Evolutionary conservation across 192 early-diverging fungal genomes (phyloP).

Genomic region (Coemansia sp.): DNA sequence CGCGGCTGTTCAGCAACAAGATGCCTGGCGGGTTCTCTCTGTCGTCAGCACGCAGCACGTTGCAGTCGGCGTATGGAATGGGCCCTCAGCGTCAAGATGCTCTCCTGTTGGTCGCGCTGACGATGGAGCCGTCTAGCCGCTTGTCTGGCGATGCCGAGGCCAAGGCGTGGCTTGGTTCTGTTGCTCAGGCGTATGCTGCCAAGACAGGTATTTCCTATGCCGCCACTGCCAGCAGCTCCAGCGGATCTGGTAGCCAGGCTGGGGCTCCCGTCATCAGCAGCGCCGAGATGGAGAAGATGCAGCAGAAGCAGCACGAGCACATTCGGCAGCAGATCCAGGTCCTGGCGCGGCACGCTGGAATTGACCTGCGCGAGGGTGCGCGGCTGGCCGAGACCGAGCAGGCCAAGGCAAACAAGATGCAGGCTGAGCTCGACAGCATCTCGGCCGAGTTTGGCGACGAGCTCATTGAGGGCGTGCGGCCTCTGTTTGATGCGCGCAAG

Average conservation of each 20-base stretch:
- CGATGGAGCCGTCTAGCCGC: constrained; percentile 81
- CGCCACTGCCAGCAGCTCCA: too few relatives aligned
- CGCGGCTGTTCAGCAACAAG: constrained; percentile 82
- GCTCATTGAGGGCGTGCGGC: constrained; percentile 73
- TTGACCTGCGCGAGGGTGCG: constrained; percentile 69
- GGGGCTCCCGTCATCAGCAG: too few relatives aligned
- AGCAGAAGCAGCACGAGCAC: constrained; percentile 67
- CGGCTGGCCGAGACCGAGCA: constrained; percentile 62
- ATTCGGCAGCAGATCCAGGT: too few relatives aligned
- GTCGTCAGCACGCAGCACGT: too few relatives aligned
- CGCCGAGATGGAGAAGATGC: too few relatives aligned
- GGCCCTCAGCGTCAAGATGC: constrained; percentile 76
- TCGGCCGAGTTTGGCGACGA: constrained; percentile 80
- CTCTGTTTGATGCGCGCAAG: constrained; percentile 74
- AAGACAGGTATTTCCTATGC: too few relatives aligned
- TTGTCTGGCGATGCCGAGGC: constrained; percentile 57
- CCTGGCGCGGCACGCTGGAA: constrained; percentile 78
- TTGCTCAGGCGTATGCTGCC: too few relatives aligned
- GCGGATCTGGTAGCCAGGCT: too few relatives aligned
- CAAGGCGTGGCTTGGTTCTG: too few relatives aligned
- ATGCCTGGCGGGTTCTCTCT: constrained; percentile 93
- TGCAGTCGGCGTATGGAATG: constrained; percentile 71
- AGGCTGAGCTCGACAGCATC: constrained; percentile 75
- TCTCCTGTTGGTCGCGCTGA: constrained; percentile 70
- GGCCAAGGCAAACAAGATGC: constrained; percentile 57